phyloP scores from a whole-genome alignment of 2,329 filamentous ascomycete species.

The Parastagonospora avenae region DNA sequence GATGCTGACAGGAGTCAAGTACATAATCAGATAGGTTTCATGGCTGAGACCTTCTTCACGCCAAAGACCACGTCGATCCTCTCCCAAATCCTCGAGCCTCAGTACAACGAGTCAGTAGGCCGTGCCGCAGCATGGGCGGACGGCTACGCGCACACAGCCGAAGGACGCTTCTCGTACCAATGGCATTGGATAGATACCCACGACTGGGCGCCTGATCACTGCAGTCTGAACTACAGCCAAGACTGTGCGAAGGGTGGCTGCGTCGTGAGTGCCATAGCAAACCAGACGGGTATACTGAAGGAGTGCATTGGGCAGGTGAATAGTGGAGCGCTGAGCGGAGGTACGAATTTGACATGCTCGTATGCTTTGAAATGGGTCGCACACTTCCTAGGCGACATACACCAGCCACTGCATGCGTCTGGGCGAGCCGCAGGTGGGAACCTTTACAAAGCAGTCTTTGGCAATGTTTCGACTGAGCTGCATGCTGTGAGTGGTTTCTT shows the following conservation, averaged over 20 bases:
- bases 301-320: constrained; percentile 42
- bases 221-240: constrained; percentile 43
- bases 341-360: constrained; percentile 45
- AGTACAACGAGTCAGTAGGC: constrained; percentile 48
- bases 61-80: constrained; percentile 40
- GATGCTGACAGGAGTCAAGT: constrained; percentile 27
- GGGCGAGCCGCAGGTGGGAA: constrained; percentile 48
- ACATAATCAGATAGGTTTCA: constrained; percentile 50
- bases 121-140: constrained; percentile 49
- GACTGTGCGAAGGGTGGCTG: constrained; percentile 48
- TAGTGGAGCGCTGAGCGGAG: constrained; percentile 23
- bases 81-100: constrained; percentile 44
- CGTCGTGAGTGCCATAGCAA: constrained; percentile 50
- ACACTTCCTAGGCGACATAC: constrained; percentile 50
- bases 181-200: constrained; percentile 51
- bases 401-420: constrained; percentile 50
- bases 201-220: constrained; percentile 40
- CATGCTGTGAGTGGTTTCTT: constrained; percentile 40
- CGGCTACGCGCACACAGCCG: constrained; percentile 44
- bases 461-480: constrained; percentile 37
- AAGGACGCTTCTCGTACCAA: constrained; percentile 50
- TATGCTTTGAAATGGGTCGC: constrained; percentile 51
- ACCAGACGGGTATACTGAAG: constrained; percentile 47
- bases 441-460: constrained; percentile 45
- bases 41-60: constrained; percentile 45